Conservation (phyloP, 768 basidiomycete genomes). For the Steccherinum ochraceum region DNA sequence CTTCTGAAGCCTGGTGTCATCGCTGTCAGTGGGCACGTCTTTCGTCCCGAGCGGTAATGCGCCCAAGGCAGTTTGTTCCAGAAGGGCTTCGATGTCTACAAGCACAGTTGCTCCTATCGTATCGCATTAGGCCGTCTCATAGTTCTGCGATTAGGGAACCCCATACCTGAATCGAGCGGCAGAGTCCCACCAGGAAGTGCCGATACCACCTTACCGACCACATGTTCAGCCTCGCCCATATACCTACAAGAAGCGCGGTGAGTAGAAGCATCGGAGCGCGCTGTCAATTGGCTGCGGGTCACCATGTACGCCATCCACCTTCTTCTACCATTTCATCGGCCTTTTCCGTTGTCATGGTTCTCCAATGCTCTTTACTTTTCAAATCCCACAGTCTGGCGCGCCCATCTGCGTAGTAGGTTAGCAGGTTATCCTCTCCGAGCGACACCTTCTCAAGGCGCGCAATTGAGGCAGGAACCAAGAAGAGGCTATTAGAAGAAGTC, state of each 20-base stretch:
- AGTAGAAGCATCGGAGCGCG: too few species aligned
- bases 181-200: too few species aligned
- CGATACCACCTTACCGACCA: too few species aligned
- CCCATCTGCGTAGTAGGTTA: slow-evolving; percentile 70
- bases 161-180: too few species aligned
- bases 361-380: slow-evolving; percentile 74
- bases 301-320: slow-evolving; percentile 77
- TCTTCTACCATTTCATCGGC: slow-evolving; percentile 67
- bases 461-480: slow-evolving; percentile 77
- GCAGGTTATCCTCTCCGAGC: slow-evolving; percentile 59
- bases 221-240: too few species aligned
- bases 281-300: too few species aligned
- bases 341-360: slow-evolving; percentile 73
- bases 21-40: slow-evolving; percentile 16
- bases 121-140: too few species aligned
- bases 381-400: slow-evolving; percentile 86
- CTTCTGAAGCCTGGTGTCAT: slow-evolving; percentile 19
- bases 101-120: slow-evolving; percentile 27
- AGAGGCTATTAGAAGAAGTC: slow-evolving; percentile 44
- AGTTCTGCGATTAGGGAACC: too few species aligned
- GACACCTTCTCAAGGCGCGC: slow-evolving; percentile 59
- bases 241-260: too few species aligned
- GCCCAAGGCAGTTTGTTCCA: slow-evolving; percentile 6
- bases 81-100: slow-evolving; percentile 21
- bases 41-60: slow-evolving; percentile 4